Conservation (phyloP, 768 basidiomycete species). For the Mycena alexandri region DNA sequence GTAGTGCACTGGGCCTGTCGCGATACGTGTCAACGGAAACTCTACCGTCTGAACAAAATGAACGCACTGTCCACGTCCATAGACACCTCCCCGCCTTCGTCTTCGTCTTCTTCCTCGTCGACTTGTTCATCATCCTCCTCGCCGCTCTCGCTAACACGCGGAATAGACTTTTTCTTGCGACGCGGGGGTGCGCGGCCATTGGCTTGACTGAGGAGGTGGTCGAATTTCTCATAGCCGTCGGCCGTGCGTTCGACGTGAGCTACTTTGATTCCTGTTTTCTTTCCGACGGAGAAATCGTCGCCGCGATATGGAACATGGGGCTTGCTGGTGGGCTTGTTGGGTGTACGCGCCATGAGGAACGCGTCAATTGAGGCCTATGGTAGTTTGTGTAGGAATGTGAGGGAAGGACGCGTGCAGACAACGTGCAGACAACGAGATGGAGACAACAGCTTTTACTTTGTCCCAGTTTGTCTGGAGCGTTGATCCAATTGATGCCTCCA, state of each 20-base stretch:
- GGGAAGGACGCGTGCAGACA: too few species aligned
- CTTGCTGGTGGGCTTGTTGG: slow-evolving; percentile 45
- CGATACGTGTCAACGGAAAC: background rate
- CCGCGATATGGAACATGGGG: slow-evolving; percentile 84
- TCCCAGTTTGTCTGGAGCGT: background rate
- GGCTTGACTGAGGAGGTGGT: slow-evolving; percentile 77
- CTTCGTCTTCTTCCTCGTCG: slow-evolving; percentile 55
- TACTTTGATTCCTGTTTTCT: slow-evolving; percentile 83
- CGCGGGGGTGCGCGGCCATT: slow-evolving; percentile 70
- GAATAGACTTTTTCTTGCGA: slow-evolving; percentile 57
- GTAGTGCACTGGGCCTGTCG: slow-evolving; percentile 57
- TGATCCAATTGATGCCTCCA: background rate
- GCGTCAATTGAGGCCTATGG: background rate
- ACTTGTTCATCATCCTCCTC: slow-evolving; percentile 39
- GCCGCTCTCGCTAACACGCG: slow-evolving; percentile 21
- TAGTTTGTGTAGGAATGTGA: too few species aligned
- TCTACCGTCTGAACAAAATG: background rate
- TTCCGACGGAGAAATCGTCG: slow-evolving; percentile 82
- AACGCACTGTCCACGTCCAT: slow-evolving; percentile 84
- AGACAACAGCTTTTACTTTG: background rate
- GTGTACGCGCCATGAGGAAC: slow-evolving; percentile 22
- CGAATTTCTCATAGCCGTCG: slow-evolving; percentile 87
- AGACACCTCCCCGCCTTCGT: slow-evolving; percentile 73
- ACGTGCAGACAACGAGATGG: too few species aligned
- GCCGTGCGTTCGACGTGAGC: slow-evolving; percentile 77